phyloP scores from a whole-genome alignment of 2,329 filamentous ascomycete genomes.

The Aspergillus novofumigatus region DNA sequence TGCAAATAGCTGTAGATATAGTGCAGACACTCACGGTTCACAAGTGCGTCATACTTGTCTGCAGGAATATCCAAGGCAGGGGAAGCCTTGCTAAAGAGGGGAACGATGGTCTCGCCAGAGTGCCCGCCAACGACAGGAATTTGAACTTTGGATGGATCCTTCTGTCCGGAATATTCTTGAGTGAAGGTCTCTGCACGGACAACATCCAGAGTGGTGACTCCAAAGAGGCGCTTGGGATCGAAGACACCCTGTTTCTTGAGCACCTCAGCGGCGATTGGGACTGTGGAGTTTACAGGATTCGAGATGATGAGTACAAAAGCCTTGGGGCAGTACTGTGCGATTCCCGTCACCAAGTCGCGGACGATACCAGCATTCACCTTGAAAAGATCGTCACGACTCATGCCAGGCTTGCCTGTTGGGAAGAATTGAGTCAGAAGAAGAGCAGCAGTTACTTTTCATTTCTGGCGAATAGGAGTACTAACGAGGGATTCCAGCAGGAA shows the following conservation, averaged over 20 bases:
- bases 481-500: slow-evolving; percentile 97
- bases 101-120: slow-evolving; percentile 97
- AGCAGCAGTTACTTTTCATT: neutral
- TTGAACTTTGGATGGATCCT: slow-evolving; percentile 74
- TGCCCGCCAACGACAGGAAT: slow-evolving; percentile 95
- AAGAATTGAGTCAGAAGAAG: slow-evolving; percentile 15
- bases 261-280: slow-evolving; percentile 94
- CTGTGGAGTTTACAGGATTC: slow-evolving; percentile 98
- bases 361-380: slow-evolving; percentile 99
- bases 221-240: slow-evolving; percentile 92
- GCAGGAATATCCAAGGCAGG: slow-evolving; percentile 75
- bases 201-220: slow-evolving; percentile 97
- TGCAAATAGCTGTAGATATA: neutral
- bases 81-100: slow-evolving; percentile 87
- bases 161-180: slow-evolving; percentile 75
- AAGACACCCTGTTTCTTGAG: slow-evolving; percentile 92
- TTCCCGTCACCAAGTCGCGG: slow-evolving; percentile 82
- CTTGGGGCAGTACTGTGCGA: slow-evolving; percentile 84
- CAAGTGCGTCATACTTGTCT: slow-evolving; percentile 84
- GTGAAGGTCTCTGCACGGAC: slow-evolving; percentile 98
- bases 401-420: slow-evolving; percentile 84
- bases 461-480: slow-evolving; percentile 39
- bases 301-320: slow-evolving; percentile 96
- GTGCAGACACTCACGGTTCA: slow-evolving; percentile 62
- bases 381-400: slow-evolving; percentile 99